phyloP scores from a whole-genome alignment of 2,329 filamentous ascomycete genomes.

The Aspergillus sp. region DNA sequence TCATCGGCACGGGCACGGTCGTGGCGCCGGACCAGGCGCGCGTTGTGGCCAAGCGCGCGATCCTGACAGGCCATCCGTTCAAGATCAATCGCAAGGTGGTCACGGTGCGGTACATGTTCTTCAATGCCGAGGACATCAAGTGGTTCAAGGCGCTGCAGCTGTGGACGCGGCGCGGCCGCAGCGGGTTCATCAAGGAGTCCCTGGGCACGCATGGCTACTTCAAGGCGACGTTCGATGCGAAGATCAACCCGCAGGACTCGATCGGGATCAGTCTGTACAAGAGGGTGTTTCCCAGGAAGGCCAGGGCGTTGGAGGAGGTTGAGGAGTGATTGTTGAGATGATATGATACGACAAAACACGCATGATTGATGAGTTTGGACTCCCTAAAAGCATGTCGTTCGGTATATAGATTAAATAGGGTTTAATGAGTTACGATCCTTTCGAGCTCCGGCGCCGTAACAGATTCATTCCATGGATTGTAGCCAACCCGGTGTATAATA shows the following conservation, averaged over 20 bases:
- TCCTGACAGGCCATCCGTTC: slow-evolving; percentile 91
- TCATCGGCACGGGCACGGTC: slow-evolving; percentile 80
- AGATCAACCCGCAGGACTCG: slow-evolving; percentile 90
- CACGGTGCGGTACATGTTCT: slow-evolving; percentile 99
- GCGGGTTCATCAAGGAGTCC: slow-evolving; percentile 86
- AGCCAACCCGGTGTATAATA: neutral
- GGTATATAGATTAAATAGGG: slow-evolving; percentile 18
- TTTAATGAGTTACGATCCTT: slow-evolving; percentile 22
- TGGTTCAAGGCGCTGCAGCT: slow-evolving; percentile 97
- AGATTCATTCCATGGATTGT: neutral
- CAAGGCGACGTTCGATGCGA: slow-evolving; percentile 94
- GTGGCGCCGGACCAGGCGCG: slow-evolving; percentile 64
- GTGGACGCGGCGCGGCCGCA: slow-evolving; percentile 83
- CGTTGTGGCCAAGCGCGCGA: slow-evolving; percentile 85
- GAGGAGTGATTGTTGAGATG: slow-evolving; percentile 10
- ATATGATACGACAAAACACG: slow-evolving; percentile 21
- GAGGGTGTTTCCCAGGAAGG: slow-evolving; percentile 68
- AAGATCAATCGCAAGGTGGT: slow-evolving; percentile 98
- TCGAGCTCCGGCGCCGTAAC: neutral
- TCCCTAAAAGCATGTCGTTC: slow-evolving; percentile 16
- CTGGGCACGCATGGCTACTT: slow-evolving; percentile 98
- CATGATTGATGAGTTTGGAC: slow-evolving; percentile 16
- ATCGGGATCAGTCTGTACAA: slow-evolving; percentile 86
- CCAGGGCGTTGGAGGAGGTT: slow-evolving; percentile 39
- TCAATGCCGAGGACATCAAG: slow-evolving; percentile 85